These are phyloP conservation scores for Spongispora temasekensis DNA, from an alignment of 1,284 basidiomycete genomes.

Conservation along the genomic window DNA sequence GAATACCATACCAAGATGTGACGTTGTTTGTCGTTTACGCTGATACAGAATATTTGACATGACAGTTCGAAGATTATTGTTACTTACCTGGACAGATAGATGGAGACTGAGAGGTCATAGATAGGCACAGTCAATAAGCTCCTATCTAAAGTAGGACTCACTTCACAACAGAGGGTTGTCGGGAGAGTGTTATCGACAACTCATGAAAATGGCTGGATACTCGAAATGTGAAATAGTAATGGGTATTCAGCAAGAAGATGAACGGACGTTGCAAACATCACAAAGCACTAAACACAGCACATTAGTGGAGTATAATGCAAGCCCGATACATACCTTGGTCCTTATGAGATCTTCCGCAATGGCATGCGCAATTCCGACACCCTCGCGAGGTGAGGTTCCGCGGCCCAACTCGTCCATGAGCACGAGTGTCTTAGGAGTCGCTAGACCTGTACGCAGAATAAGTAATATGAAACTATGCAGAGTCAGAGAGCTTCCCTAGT, in stretches of 20 bases:
- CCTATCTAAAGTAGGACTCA: neutral
- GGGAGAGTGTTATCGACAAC: conserved; percentile 66
- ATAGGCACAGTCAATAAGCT: no score
- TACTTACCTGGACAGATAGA: conserved; percentile 72
- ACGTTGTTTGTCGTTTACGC: conserved; percentile 52
- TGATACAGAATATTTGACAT: conserved; percentile 25
- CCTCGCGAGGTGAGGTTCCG: conserved; percentile 86
- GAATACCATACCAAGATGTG: conserved; percentile 71
- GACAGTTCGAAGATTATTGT: neutral
- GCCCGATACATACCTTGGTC: conserved; percentile 53
- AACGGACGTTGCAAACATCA: conserved; percentile 87
- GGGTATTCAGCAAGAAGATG: neutral
- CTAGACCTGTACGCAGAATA: conserved; percentile 55
- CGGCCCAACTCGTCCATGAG: conserved; percentile 91
- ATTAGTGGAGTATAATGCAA: conserved; percentile 2
- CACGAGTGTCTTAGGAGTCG: conserved; percentile 71
- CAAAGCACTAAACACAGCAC: conserved; percentile 59
- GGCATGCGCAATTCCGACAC: conserved; percentile 88
- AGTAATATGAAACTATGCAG: neutral
- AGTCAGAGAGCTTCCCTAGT: conserved; percentile 48
- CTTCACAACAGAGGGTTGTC: conserved; percentile 48
- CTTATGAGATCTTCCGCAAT: conserved; percentile 86
- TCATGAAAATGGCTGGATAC: conserved; percentile 74
- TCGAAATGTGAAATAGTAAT: neutral
- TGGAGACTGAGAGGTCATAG: conserved; percentile 73